These are phyloP conservation scores for Colletotrichum tabaci DNA, from an alignment of 2,329 filamentous ascomycete genomes.

Conservation along the genomic window DNA sequence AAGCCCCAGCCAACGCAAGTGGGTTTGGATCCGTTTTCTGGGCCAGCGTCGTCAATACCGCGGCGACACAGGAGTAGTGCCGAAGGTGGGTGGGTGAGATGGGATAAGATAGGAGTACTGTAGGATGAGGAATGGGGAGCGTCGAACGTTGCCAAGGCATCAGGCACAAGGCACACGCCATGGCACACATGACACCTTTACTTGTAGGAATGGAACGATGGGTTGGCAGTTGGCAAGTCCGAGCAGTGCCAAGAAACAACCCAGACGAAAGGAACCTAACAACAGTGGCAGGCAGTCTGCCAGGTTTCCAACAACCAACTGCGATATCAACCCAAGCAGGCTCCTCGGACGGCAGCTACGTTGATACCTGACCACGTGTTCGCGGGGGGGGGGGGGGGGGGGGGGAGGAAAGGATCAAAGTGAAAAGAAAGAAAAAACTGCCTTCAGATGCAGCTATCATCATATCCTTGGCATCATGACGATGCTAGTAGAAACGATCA, in stretches of 20 bases:
- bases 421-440: too few species aligned
- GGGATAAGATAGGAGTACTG: neutral
- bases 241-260: neutral
- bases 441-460: too few species aligned
- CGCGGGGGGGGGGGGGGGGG: too few species aligned
- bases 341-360: too few species aligned
- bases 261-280: neutral
- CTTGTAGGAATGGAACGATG: neutral
- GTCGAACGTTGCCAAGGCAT: neutral
- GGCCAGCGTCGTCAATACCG: constrained; percentile 12
- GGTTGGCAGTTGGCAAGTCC: neutral
- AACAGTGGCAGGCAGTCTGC: neutral
- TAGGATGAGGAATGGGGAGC: neutral
- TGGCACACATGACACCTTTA: too few species aligned
- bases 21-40: neutral
- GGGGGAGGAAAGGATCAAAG: too few species aligned
- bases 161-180: neutral
- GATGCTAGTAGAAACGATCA: neutral
- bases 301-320: neutral
- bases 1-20: constrained; percentile 4
- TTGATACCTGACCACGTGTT: too few species aligned
- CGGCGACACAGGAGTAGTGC: neutral
- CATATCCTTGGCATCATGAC: neutral
- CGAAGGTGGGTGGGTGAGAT: neutral
- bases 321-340: neutral